A percentile compares a stretch with the other conserved stretches of the same genome.
These are phyloP conservation scores for Glaciozyma martinii DNA, from an alignment of 768 basidiomycete species.

Conservation along the genomic window DNA sequence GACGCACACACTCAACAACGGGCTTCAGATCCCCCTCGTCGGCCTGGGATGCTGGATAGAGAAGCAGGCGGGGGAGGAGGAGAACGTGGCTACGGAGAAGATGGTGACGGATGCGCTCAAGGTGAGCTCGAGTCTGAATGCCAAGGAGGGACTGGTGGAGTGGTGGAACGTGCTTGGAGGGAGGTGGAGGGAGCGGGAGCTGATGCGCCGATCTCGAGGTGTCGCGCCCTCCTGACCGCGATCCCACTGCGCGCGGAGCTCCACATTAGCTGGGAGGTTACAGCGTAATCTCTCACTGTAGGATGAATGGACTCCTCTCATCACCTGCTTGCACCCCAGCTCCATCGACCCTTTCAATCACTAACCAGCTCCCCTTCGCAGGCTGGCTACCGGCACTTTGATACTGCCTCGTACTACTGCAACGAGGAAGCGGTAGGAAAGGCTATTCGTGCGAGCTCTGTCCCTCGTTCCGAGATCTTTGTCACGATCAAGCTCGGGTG, in stretches of 20 bases:
- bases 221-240: too few species aligned
- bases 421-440: constrained; percentile 59
- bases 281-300: too few species aligned
- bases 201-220: not conserved
- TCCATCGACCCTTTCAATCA: too few species aligned
- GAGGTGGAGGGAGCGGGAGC: not conserved
- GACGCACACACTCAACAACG: not conserved
- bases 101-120: constrained; percentile 52
- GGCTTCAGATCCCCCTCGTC: not conserved
- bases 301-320: too few species aligned
- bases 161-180: not conserved
- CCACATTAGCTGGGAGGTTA: too few species aligned
- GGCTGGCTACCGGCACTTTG: constrained; percentile 53
- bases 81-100: not conserved
- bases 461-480: not conserved
- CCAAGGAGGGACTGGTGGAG: too few species aligned
- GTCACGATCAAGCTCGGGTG: constrained; percentile 61
- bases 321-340: too few species aligned
- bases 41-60: constrained; percentile 26
- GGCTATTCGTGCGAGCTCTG: constrained; percentile 65
- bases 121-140: too few species aligned
- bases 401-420: constrained; percentile 47
- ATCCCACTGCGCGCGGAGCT: too few species aligned
- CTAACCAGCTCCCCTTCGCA: constrained; percentile 46
- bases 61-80: constrained; percentile 51